Evolutionary conservation across 2,329 filamentous ascomycete species (phyloP), one percentile per base, ranked within the genome.

Genomic region (Talaromyces sp.): DNA sequence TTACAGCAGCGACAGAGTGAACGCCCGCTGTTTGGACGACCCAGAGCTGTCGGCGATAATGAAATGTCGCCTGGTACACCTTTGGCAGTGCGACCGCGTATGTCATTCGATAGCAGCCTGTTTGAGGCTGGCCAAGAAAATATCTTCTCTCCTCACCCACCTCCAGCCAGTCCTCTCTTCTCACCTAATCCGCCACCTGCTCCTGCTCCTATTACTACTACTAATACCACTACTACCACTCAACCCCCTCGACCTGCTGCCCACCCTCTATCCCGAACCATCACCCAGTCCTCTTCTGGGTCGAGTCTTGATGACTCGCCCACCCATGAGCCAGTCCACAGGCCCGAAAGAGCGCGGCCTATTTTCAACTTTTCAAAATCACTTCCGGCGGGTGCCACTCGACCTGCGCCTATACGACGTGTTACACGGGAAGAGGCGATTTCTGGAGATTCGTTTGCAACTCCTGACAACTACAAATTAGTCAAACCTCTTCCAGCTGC

Each of bases 201-300:
- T 20, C 9, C 32, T 27, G 11, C 19, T 22, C 16, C 24, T 13
- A 24, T 35, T 11, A n/a, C n/a, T n/a, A n/a, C n/a, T n/a, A n/a
- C n/a, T n/a, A n/a, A n/a, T n/a, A 40, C 8, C 4, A n/a, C 40
- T 48, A 37, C 27, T 41, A 60, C 57, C 10, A 63, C 72, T 47
- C 70, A 71, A 47, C 72, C 74, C 24, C 65, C 74, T 39, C 77
- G 79, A 39, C 80, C 71, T 45, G 53, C 66, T 46, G 72, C 89
- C 16, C 93, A 97, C 69, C 93, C 93, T 17, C 79, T 97, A 19
- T 96, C 93, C 6, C 86, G 91, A 57, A 89, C 90, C 0, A 80
- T 97, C 62, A 95, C 90, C 0, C 91, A 91, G 3, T 96, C 91
- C 0, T 93, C 90, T 1, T 95, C 91, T 2, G 85, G 82, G 48